Evolutionary conservation across 805 yeast genomes (phyloP), one percentile per base, ranked within the genome.

Genomic region (Teunomyces aglyptinius): DNA sequence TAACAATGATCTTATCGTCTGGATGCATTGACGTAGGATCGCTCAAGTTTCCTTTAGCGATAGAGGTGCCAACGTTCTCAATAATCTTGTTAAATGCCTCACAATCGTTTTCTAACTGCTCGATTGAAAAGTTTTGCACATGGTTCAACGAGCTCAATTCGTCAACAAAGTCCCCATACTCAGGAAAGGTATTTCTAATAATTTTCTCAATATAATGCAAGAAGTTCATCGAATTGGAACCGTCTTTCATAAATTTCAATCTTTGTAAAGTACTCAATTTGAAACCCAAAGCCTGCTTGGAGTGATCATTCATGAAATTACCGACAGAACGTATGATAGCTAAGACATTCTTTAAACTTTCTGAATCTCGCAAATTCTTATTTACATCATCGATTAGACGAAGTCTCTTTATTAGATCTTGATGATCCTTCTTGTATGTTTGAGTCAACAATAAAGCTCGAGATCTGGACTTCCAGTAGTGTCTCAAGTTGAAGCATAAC

Each of bases 221-320:
- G 59, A 94, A 91, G 1, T 96, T 88, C 83, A 86, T 83, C 5
- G 89, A 80, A 61, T 92, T 91, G 49, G 83, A 79, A 22, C 86
- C 89, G 65, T 92, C 97, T 61, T 94, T 94, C 68, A 95, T 84
- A 55, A 95, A 90, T 27, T 86, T 88, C 48, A 94, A 75, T 55
- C 98, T 73, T 59, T 90, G 97, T 44, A 94, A 74, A n/a, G 97
- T 88, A 38, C 88, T 85, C 49, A 94, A 71, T 58, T 86, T 86
- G 75, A 95, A 95, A 3, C 99, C 99, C 53, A 80, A 78, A 1
- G 97, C 98, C 63, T 90, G 96, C 57, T 90, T 91, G 2, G 89
- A 75, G n/a, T 82, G 73, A 58, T 90, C 96, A 63, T 95, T 94
- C 99, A 94, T 94, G 63, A 84, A 92, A 64, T 94, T 94, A 49